phyloP scores from a whole-genome alignment of 495 filamentous ascomycete species.

The Clohesyomyces aquaticus region DNA sequence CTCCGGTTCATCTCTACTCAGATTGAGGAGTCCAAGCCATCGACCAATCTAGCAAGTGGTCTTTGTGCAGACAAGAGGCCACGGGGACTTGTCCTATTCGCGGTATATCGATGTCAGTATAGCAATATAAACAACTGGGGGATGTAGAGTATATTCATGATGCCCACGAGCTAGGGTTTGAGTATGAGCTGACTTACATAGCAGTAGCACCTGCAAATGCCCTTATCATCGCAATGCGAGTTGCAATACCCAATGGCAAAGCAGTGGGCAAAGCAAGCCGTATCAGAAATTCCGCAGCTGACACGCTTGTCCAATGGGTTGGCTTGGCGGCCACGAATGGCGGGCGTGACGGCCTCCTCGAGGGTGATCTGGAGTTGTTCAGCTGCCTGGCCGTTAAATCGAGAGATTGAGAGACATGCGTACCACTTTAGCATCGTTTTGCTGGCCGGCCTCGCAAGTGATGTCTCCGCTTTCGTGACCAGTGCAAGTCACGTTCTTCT shows the following conservation, averaged over 20 bases:
- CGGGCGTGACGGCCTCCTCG: not conserved
- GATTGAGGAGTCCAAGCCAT: too few species aligned
- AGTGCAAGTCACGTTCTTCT: not conserved
- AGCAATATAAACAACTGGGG: too few species aligned
- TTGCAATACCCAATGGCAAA: not conserved
- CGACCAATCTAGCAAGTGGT: constrained; percentile 1
- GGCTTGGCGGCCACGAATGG: not conserved
- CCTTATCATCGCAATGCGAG: not conserved
- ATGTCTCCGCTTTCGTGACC: not conserved
- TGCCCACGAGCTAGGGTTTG: too few species aligned
- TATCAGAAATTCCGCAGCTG: not conserved
- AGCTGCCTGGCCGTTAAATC: not conserved
- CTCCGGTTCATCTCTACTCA: too few species aligned
- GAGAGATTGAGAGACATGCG: not conserved
- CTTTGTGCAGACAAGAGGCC: not conserved
- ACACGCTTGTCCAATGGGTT: not conserved
- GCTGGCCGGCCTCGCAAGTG: not conserved
- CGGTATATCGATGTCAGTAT: too few species aligned
- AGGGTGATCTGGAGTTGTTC: not conserved
- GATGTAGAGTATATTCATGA: too few species aligned
- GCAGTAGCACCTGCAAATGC: not conserved
- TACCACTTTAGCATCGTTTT: not conserved
- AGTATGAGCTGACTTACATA: too few species aligned
- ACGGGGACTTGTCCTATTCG: not conserved
- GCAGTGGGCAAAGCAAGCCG: not conserved